phyloP scores from a whole-genome alignment of 2,329 filamentous ascomycete genomes.

The Ceratocystis ficicola region DNA sequence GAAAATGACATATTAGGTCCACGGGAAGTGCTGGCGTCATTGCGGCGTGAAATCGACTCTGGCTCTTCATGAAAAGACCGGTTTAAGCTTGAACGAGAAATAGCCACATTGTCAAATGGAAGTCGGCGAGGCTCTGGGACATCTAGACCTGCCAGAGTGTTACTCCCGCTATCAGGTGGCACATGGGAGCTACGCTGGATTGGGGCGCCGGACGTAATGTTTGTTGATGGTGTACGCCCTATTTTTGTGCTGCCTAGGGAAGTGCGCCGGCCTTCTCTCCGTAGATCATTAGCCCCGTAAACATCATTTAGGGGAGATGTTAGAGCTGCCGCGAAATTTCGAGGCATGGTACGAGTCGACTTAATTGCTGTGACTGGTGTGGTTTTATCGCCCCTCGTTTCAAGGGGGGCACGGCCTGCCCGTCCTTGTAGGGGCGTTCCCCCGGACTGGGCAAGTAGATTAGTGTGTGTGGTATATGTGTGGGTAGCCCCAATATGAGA shows the following conservation, averaged over 20 bases:
- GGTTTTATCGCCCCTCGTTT: background rate
- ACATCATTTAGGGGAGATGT: background rate
- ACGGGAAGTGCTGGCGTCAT: background rate
- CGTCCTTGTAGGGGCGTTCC: background rate
- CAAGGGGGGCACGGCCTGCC: background rate
- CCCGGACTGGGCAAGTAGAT: background rate
- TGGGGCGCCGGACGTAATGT: background rate
- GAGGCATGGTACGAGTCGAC: background rate
- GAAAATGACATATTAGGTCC: slow-evolving; percentile 9
- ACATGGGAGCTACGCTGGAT: background rate
- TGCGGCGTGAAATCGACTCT: background rate
- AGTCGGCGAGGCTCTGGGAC: slow-evolving; percentile 18
- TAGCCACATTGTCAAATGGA: slow-evolving; percentile 12
- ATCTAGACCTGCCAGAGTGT: slow-evolving; percentile 15
- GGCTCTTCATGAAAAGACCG: slow-evolving; percentile 16
- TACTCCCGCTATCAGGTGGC: background rate
- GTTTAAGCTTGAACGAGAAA: background rate
- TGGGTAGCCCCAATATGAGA: background rate
- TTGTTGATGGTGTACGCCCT: background rate
- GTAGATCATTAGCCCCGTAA: background rate
- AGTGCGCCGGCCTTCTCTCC: background rate
- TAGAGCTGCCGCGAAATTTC: background rate
- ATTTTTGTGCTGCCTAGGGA: background rate
- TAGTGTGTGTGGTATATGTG: background rate
- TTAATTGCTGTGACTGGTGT: background rate